Evolutionary conservation across 768 basidiomycete genomes (phyloP).

Genomic region (Vararia minispora): DNA sequence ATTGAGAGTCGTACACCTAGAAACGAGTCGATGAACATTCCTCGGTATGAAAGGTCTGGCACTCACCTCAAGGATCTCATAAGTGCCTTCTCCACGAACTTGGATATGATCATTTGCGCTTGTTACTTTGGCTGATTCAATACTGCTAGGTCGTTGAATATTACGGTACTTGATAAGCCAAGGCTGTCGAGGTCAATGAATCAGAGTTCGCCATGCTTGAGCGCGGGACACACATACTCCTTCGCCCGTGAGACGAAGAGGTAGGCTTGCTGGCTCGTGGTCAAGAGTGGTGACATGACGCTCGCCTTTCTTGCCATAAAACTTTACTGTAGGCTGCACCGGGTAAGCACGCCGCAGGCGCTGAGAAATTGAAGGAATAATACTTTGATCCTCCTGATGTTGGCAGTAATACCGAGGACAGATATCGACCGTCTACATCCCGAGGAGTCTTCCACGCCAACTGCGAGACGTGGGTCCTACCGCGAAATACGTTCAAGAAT

Average conservation of each 20-base stretch:
- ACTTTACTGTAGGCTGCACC: slow-evolving; percentile 74
- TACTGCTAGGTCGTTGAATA: slow-evolving; percentile 29
- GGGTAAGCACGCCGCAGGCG: background rate
- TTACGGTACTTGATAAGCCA: slow-evolving; percentile 76
- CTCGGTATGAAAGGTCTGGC: background rate
- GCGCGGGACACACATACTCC: slow-evolving; percentile 69
- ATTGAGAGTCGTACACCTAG: slow-evolving; percentile 82
- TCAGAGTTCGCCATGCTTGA: background rate
- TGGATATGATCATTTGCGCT: slow-evolving; percentile 63
- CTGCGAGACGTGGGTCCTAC: slow-evolving; percentile 25
- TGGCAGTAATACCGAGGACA: slow-evolving; percentile 71
- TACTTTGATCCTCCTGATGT: slow-evolving; percentile 64
- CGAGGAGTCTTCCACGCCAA: slow-evolving; percentile 80
- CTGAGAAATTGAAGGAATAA: background rate
- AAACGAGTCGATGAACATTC: too few relatives aligned
- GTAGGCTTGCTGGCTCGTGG: slow-evolving; percentile 59
- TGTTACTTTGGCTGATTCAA: slow-evolving; percentile 31
- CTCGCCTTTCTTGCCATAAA: slow-evolving; percentile 57
- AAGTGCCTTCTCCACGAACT: slow-evolving; percentile 67
- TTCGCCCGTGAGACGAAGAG: slow-evolving; percentile 83
- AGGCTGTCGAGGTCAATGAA: slow-evolving; percentile 39
- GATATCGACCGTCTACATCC: slow-evolving; percentile 72
- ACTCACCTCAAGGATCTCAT: slow-evolving; percentile 53
- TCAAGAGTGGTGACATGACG: slow-evolving; percentile 60
- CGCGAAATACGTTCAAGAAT: background rate